A percentile compares a stretch with the other conserved stretches of the same genome.
Conservation (phyloP, 129 eudicot genomes). For the Saussurea involucrata region DNA sequence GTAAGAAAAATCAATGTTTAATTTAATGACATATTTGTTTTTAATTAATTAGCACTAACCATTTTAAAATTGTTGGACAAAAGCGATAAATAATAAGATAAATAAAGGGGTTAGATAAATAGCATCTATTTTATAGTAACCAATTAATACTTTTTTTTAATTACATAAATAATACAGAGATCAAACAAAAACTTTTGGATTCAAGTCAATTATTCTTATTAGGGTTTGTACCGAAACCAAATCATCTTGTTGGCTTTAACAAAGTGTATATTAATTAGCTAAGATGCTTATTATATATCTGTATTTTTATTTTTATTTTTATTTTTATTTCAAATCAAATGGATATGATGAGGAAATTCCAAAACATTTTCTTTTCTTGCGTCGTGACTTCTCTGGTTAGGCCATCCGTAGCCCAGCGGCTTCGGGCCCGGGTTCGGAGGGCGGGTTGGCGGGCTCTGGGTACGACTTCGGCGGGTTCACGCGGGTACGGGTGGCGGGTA, state of each 20-base stretch:
- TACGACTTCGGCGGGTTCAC: too few relatives aligned
- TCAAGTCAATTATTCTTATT: constrained; percentile 38
- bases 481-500: too few relatives aligned
- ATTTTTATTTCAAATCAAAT: constrained; percentile 31
- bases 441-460: too few relatives aligned
- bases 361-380: constrained; percentile 27
- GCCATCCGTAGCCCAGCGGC: too few relatives aligned
- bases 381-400: constrained; percentile 50
- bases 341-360: constrained; percentile 31
- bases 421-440: too few relatives aligned
- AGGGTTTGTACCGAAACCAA: constrained; percentile 14
- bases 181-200: constrained; percentile 14
- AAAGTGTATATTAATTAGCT: constrained; percentile 22
- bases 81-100: neutral
- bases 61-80: neutral
- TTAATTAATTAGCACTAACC: neutral
- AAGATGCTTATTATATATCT: constrained; percentile 38
- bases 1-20: neutral
- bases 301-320: too few relatives aligned
- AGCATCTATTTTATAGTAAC: neutral
- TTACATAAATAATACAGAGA: neutral
- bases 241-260: constrained; percentile 36
- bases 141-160: neutral
- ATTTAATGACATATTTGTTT: neutral
- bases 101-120: neutral